phyloP scores from a whole-genome alignment of 208 protist genomes.

The Acanthamoeba quina region DNA sequence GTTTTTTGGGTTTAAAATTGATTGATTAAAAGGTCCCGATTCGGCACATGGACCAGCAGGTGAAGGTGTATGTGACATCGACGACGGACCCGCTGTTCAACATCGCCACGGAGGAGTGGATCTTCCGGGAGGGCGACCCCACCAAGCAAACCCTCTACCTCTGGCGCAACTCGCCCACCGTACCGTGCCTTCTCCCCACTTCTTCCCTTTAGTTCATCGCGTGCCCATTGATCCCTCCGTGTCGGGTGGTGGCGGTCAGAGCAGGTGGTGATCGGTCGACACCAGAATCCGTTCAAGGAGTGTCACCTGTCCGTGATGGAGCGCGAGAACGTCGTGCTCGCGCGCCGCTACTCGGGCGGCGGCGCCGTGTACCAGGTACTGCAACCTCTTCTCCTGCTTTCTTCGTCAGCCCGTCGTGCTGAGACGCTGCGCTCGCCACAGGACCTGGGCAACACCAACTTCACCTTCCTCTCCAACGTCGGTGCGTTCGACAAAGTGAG shows the following conservation, averaged over 20 bases:
- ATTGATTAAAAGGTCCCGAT: too few species aligned
- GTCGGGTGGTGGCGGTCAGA: too few species aligned
- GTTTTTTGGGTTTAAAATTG: too few species aligned
- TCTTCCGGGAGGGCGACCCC: conserved; percentile 67
- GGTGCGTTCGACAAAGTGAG: conserved; percentile 11
- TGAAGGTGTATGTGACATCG: conserved; percentile 63
- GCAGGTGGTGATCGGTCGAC: conserved; percentile 7
- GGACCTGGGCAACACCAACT: conserved; percentile 73
- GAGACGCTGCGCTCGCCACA: neutral
- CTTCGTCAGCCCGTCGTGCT: neutral
- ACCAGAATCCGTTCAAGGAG: conserved; percentile 75
- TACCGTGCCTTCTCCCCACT: neutral
- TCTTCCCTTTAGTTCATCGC: neutral
- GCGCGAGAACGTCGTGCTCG: conserved; percentile 60
- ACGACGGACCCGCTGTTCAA: conserved; percentile 73
- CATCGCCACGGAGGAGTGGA: conserved; percentile 72
- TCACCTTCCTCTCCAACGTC: conserved; percentile 65
- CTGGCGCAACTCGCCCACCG: conserved; percentile 70
- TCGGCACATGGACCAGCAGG: neutral
- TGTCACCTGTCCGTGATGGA: conserved; percentile 67
- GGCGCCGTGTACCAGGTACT: conserved; percentile 69
- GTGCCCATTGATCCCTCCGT: neutral
- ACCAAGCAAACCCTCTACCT: conserved; percentile 69
- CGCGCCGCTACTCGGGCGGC: conserved; percentile 56
- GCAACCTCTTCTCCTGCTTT: neutral